Evolutionary conservation across 2,329 filamentous ascomycete genomes (phyloP).

Genomic region (Cylindrodendrum hubeiense): DNA sequence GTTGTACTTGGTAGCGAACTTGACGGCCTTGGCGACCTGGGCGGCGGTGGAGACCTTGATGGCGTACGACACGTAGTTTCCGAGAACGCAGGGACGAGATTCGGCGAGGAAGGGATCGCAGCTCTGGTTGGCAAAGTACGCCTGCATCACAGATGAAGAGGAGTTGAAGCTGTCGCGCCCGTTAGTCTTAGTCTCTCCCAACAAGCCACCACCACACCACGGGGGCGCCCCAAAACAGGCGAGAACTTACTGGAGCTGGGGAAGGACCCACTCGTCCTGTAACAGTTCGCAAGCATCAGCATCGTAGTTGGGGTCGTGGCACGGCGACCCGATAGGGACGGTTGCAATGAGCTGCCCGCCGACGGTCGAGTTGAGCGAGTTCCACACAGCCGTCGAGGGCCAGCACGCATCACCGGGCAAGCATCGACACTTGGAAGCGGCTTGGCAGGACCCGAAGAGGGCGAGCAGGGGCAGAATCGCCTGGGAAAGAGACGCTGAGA

Average conservation of each 20-base stretch:
- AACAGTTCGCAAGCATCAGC: slow-evolving; percentile 56
- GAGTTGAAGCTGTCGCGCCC: slow-evolving; percentile 34
- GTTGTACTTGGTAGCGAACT: slow-evolving; percentile 51
- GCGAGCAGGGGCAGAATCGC: slow-evolving; percentile 31
- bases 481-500: slow-evolving; percentile 18
- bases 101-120: slow-evolving; percentile 52
- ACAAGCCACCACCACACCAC: not conserved
- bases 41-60: slow-evolving; percentile 48
- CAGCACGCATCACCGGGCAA: slow-evolving; percentile 65
- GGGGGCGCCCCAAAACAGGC: not conserved
- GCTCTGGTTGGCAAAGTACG: slow-evolving; percentile 54
- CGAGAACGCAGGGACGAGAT: slow-evolving; percentile 55
- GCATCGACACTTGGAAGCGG: slow-evolving; percentile 55
- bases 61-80: slow-evolving; percentile 58
- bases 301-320: slow-evolving; percentile 63
- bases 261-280: slow-evolving; percentile 56
- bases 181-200: not conserved
- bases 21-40: slow-evolving; percentile 49
- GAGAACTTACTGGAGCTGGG: slow-evolving; percentile 57
- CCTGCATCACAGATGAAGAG: slow-evolving; percentile 49
- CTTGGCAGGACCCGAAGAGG: slow-evolving; percentile 16
- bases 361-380: slow-evolving; percentile 62
- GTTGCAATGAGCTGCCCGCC: slow-evolving; percentile 63
- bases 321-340: slow-evolving; percentile 62
- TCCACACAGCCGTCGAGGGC: slow-evolving; percentile 62